phyloP scores from a whole-genome alignment of 2,329 filamentous ascomycete species.

The Claviceps paspali region DNA sequence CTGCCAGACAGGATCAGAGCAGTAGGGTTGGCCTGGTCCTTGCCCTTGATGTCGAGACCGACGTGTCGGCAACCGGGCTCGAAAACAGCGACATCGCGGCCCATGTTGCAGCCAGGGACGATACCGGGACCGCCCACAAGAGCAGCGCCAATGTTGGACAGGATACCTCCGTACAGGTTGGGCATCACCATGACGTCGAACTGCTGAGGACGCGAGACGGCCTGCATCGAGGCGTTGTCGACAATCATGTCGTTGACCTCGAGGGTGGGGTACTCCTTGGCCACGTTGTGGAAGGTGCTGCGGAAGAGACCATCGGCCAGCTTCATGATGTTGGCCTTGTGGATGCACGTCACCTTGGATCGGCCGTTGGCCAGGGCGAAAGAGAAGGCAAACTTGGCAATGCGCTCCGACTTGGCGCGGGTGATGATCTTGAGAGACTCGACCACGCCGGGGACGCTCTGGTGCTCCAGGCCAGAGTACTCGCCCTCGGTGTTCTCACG shows the following conservation, averaged over 20 bases:
- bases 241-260: constrained; percentile 99
- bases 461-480: constrained; percentile 97
- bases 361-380: constrained; percentile 98
- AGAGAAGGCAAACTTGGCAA: constrained; percentile 95
- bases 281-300: constrained; percentile 85
- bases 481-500: constrained; percentile 99
- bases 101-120: constrained; percentile 99
- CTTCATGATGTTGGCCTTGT: constrained; percentile 99
- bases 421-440: constrained; percentile 99
- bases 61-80: constrained; percentile 99
- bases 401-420: constrained; percentile 95
- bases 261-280: constrained; percentile 88
- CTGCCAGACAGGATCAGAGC: constrained; percentile 87
- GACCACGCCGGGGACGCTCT: constrained; percentile 89
- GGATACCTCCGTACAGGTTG: constrained; percentile 95
- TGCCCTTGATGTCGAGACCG: constrained; percentile 98
- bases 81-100: constrained; percentile 93
- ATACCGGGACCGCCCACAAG: constrained; percentile 94
- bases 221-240: constrained; percentile 99
- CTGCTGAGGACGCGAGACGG: constrained; percentile 87
- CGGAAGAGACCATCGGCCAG: constrained; percentile 97
- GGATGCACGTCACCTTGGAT: constrained; percentile 98
- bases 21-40: constrained; percentile 97
- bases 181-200: constrained; percentile 99
- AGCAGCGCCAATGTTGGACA: constrained; percentile 96